Evolutionary conservation across 2,329 filamentous ascomycete genomes (phyloP).

Genomic region (Daldinia sp.): DNA sequence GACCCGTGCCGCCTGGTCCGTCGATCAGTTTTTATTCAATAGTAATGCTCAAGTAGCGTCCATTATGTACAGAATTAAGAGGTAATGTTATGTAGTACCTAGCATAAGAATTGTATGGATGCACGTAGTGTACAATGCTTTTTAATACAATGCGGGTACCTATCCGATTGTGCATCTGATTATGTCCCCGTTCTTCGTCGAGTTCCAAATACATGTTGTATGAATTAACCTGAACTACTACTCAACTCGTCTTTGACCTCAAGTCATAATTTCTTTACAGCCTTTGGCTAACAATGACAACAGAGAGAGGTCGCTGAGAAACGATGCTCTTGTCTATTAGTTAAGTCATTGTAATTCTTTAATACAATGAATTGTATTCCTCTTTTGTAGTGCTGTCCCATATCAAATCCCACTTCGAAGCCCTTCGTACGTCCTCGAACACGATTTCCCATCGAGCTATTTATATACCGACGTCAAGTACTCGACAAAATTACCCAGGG

Average conservation of each 20-base stretch:
- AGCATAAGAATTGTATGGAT: too few species aligned
- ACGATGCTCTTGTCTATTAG: constrained; percentile 39
- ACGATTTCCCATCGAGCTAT: constrained; percentile 6
- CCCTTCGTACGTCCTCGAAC: not conserved
- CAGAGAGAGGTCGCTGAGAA: constrained; percentile 7
- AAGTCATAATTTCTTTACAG: constrained; percentile 7
- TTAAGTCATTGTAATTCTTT: constrained; percentile 39
- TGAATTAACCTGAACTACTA: not conserved
- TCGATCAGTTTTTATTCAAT: constrained; percentile 3
- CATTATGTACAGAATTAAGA: not conserved
- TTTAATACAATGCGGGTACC: not conserved
- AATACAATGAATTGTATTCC: constrained; percentile 33
- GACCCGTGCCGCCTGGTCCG: constrained; percentile 20
- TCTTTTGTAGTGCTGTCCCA: constrained; percentile 33
- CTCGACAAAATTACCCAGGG: not conserved
- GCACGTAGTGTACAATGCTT: not conserved
- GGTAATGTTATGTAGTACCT: too few species aligned
- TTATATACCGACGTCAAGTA: constrained; percentile 9
- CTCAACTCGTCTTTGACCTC: constrained; percentile 17
- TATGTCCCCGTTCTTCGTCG: not conserved
- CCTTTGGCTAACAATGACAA: constrained; percentile 21
- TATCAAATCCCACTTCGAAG: constrained; percentile 31
- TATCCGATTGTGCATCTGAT: not conserved
- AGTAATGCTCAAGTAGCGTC: not conserved
- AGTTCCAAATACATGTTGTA: not conserved